Base-by-base conservation (phyloP, 1,284 basidiomycete species). In the Melampsora medusae region DNA sequence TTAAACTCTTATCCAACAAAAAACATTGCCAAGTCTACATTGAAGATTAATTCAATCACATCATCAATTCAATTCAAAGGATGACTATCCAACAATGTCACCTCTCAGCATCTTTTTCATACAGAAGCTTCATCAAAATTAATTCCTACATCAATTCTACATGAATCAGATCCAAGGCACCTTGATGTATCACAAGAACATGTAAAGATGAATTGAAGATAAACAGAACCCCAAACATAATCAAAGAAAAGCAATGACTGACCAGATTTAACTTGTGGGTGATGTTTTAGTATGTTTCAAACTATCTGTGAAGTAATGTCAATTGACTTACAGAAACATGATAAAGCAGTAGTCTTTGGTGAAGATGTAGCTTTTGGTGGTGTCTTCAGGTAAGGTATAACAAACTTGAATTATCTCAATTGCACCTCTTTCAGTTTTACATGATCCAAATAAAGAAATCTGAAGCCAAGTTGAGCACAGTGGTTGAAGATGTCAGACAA, bases 341-440 rank as follows among this genome's bases (percentile, higher is more conserved):
- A 93, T 60, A 91, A 86, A 64, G 89, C 94, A 0, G 89, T 94
- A 12, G 89, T 97, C 0, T 97, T 97, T 81, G 94, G 95, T n/a
- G 93, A 89, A 82, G 93, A 96, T 79, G 92, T 96, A 64, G 90
- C 91, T 1, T 71, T 71, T 49, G 69, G 76, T 25, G 69, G 69
- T 25, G 76, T 71, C n/a, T 73, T 71, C 42, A 67, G 76, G 69
- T 77, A 17, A n/a, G 35, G 14, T 56, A 42, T 14, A 42, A 35
- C 35, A 35, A 35, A 35, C 4, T 35, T 9, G 9, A 42, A 42
- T 10, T 2, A 42, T 10, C 12, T 42, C 42, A 42, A 42, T 42
- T 42, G 42, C 42, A 12, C 7, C 42, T 42, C 42, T 12, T 42
- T 42, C 42, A 42, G 42, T 42, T 42, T 42, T 42, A 42, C 42